Conservation (phyloP, 805 yeast species). For the Zygoascus flipseniorum region DNA sequence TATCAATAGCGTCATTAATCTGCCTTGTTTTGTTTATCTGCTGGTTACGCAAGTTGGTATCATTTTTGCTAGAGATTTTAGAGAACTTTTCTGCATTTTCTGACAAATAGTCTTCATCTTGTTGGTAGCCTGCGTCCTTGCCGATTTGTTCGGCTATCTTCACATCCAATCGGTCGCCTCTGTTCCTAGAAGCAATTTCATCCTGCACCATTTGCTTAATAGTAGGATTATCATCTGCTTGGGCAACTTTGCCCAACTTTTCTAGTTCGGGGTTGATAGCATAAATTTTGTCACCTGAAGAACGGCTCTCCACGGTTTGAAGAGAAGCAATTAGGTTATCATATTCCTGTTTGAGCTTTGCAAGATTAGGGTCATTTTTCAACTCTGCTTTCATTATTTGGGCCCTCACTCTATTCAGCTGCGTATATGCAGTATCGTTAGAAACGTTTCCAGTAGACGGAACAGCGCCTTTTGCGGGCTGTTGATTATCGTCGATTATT, state of each 20-base stretch:
- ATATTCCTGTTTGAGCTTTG: constrained; percentile 23
- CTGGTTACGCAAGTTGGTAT: constrained; percentile 25
- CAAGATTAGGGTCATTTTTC: constrained; percentile 19
- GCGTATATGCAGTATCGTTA: constrained; percentile 2
- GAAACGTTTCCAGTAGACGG: neutral
- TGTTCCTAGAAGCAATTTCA: constrained; percentile 31
- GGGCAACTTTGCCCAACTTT: constrained; percentile 5
- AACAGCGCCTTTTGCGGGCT: neutral
- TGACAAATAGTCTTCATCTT: constrained; percentile 38
- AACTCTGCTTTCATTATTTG: constrained; percentile 30
- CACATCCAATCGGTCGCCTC: constrained; percentile 20
- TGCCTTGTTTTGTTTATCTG: constrained; percentile 23
- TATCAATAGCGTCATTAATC: constrained; percentile 26
- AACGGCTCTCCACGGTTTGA: neutral
- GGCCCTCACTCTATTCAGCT: constrained; percentile 28
- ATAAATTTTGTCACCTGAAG: constrained; percentile 3
- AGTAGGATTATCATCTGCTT: constrained; percentile 1
- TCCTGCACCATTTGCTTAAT: constrained; percentile 30
- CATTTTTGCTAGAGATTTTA: constrained; percentile 18
- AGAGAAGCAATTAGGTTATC: constrained; percentile 8
- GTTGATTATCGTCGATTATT: neutral
- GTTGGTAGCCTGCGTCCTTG: constrained; percentile 30
- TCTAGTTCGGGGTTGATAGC: constrained; percentile 9
- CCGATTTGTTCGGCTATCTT: constrained; percentile 31
- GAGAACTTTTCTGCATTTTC: constrained; percentile 35